A percentile compares a stretch with the other conserved stretches of the same genome.
Conservation (phyloP, 306 rosid species). For the Abrus precatorius region DNA sequence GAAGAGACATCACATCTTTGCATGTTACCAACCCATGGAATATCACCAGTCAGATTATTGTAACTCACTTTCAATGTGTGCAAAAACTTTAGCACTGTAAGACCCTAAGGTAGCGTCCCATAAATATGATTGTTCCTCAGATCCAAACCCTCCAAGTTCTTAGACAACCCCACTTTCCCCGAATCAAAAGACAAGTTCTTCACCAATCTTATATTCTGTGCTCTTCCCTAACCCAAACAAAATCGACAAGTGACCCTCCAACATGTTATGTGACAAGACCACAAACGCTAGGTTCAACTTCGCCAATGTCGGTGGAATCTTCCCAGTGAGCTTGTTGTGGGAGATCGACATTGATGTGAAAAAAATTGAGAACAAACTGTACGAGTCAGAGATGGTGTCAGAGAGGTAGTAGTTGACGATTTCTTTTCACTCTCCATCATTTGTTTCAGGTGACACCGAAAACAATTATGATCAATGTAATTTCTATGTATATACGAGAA, state of each 20-base stretch:
- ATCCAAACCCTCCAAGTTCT: constrained; percentile 17
- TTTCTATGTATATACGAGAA: not conserved
- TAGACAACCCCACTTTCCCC: constrained; percentile 38
- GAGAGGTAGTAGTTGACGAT: constrained; percentile 32
- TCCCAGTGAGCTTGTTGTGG: constrained; percentile 37
- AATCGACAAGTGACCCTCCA: constrained; percentile 48
- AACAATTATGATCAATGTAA: constrained; percentile 20
- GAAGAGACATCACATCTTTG: constrained; percentile 31
- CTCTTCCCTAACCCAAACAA: constrained; percentile 35
- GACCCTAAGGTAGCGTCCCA: constrained; percentile 38
- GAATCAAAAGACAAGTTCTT: constrained; percentile 39
- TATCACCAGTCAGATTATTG: constrained; percentile 42
- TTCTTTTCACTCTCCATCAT: constrained; percentile 82
- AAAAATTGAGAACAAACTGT: not conserved
- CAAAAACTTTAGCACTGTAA: constrained; percentile 16
- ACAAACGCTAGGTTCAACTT: constrained; percentile 37
- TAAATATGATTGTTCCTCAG: constrained; percentile 31
- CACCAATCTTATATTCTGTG: constrained; percentile 12
- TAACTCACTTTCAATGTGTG: constrained; percentile 34
- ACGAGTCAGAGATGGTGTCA: constrained; percentile 41
- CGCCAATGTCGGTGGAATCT: constrained; percentile 37
- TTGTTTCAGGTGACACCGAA: constrained; percentile 28
- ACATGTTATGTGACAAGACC: constrained; percentile 19
- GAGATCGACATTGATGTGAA: not conserved
- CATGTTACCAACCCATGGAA: constrained; percentile 40